Percentiles rank a stretch among this genome's conserved stretches.
Evolutionary conservation across 768 basidiomycete genomes (phyloP).

Genomic region (Tulasnella sp.): DNA sequence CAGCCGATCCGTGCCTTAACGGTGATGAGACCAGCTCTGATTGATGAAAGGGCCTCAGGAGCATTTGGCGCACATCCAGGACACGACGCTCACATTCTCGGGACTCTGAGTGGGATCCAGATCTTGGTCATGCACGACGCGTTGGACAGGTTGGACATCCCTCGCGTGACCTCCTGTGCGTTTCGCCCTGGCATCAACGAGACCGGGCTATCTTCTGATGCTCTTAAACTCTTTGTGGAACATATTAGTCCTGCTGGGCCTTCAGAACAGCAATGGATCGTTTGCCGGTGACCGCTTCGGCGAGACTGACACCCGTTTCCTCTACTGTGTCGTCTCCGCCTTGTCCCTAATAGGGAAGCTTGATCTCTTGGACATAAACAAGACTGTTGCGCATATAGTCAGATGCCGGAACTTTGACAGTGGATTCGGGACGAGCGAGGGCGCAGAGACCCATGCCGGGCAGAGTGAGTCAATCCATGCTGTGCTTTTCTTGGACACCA

Average conservation of each 20-base stretch:
- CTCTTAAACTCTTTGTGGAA: not conserved
- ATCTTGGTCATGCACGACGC: conserved; percentile 81
- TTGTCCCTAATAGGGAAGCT: conserved; percentile 72
- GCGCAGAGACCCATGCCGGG: conserved; percentile 86
- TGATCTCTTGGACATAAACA: conserved; percentile 50
- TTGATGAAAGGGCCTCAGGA: conserved; percentile 37
- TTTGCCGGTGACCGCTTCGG: conserved; percentile 88
- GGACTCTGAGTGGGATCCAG: conserved; percentile 87
- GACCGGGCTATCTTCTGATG: not conserved
- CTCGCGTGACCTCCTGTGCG: conserved; percentile 12
- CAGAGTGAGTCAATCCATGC: conserved; percentile 72
- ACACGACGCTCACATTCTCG: conserved; percentile 81
- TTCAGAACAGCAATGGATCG: conserved; percentile 76
- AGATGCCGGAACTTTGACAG: conserved; percentile 91
- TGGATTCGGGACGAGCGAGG: conserved; percentile 73
- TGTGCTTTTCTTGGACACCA: not conserved
- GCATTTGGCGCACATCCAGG: conserved; percentile 86
- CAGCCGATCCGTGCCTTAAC: not conserved
- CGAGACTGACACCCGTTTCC: conserved; percentile 87
- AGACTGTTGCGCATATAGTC: conserved; percentile 58
- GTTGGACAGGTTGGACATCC: conserved; percentile 51
- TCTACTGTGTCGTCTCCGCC: conserved; percentile 74
- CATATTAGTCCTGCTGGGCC: conserved; percentile 59
- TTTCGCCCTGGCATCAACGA: not conserved
- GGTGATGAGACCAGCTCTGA: not conserved